A percentile compares a stretch with the other conserved stretches of the same genome.
Evolutionary conservation across 75 land plant genomes (phyloP).

Genomic region (Azolla pinnata): DNA sequence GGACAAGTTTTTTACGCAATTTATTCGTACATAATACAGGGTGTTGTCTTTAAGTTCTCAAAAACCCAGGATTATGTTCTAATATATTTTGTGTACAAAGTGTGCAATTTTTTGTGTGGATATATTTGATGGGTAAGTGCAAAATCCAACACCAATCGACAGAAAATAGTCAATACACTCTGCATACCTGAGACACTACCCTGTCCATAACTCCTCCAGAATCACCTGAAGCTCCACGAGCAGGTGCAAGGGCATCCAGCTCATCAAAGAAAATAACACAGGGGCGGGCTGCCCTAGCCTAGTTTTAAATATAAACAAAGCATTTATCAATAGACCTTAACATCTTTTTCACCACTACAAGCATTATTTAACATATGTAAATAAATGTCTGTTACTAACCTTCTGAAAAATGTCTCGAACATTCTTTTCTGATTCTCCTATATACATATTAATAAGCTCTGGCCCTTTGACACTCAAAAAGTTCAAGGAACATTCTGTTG

Average conservation of each 20-base stretch:
- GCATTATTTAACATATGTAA: background rate
- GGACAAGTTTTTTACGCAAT: too few species aligned
- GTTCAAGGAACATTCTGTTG: slow-evolving; percentile 90
- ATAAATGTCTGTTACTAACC: slow-evolving; percentile 26
- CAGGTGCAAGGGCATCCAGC: slow-evolving; percentile 95
- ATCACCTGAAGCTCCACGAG: slow-evolving; percentile 92
- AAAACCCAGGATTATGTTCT: too few species aligned
- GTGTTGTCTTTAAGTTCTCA: too few species aligned
- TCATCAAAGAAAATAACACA: slow-evolving; percentile 98
- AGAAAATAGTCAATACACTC: too few species aligned
- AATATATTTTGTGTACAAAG: too few species aligned
- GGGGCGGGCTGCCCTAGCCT: slow-evolving; percentile 93
- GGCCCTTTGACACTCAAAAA: slow-evolving; percentile 97
- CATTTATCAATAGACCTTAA: too few species aligned
- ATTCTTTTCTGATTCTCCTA: slow-evolving; percentile 97
- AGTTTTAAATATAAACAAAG: too few species aligned
- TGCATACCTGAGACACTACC: slow-evolving; percentile 91
- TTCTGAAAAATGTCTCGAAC: slow-evolving; percentile 93
- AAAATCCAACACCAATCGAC: too few species aligned
- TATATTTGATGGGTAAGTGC: too few species aligned
- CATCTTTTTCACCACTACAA: background rate
- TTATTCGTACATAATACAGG: too few species aligned
- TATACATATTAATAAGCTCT: slow-evolving; percentile 93
- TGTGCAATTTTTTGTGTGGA: too few species aligned
- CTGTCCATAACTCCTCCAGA: slow-evolving; percentile 99